Base-by-base conservation (phyloP, 148 eudicot species). In the Silene latifolia region DNA sequence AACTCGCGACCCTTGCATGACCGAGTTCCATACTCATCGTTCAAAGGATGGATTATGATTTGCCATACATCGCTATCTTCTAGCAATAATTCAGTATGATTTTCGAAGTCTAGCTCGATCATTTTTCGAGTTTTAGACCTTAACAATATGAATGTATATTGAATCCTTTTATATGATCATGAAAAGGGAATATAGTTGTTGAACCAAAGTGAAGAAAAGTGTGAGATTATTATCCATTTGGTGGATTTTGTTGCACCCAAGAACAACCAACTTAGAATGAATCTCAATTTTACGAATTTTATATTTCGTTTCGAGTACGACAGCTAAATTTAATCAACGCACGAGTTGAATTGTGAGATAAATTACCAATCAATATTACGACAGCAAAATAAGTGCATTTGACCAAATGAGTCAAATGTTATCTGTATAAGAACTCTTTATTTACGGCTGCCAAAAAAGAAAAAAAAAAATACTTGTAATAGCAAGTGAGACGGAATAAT, bases 1-100 rank as follows among this genome's bases (percentile, higher is more conserved):
- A 81, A 81, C 13, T 81, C 83, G 10, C 74, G 83, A 23, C 78
- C 83, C 14, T 62, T 76, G 66, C 80, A 81, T 24, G 83, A 81
- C 14, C 73, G 64, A 7, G 8, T 67, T 53, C 77, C 83, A 76
- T 66, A 76, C 4, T 61, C 74, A 19, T 76, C 83, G 24, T 72
- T 57, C 58, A 76, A 18, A 4, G 83, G 83, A 42, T 81, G 83
- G n/a, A 81, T 67, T 8, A 61, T 63, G 57, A 81, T 81, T 15
- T 81, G 79, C 83, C 83, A 81, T 76, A 81, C 14, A 42, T 76
- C 21, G 48, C n/a, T 46, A 23, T 81, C 71, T 7, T 76, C 83
- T 8, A 59, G 47, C 12, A 32, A 24, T 11, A 32, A 39, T 5
- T 59, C 69, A 1, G n/a, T 56, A 53, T 72, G 23, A 17, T 76